A percentile compares a stretch with the other conserved stretches of the same genome.
Evolutionary conservation across 768 basidiomycete species (phyloP).

Genomic region (Phlegmacium glaucopus): DNA sequence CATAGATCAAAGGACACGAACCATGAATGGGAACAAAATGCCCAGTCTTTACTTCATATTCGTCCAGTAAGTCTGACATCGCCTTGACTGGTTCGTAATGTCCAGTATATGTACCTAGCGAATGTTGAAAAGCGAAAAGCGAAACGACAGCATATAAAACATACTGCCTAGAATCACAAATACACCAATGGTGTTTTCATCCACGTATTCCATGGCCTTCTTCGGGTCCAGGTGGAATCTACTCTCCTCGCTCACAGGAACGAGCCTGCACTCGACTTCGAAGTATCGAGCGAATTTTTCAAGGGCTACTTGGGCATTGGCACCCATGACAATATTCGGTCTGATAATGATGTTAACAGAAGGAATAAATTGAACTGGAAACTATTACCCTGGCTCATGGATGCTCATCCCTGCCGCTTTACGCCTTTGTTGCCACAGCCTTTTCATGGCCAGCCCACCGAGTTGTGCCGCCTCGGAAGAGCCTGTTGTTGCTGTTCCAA

Average conservation of each 20-base stretch:
- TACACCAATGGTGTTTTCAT: slow-evolving; percentile 74
- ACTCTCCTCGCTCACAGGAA: slow-evolving; percentile 48
- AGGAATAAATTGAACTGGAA: not conserved
- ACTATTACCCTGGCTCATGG: slow-evolving; percentile 67
- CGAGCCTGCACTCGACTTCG: slow-evolving; percentile 61
- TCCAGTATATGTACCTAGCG: slow-evolving; percentile 55
- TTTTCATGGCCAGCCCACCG: slow-evolving; percentile 75
- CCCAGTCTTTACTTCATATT: slow-evolving; percentile 60
- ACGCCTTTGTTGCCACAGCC: slow-evolving; percentile 63
- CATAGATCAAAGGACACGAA: slow-evolving; percentile 34
- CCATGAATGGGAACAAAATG: slow-evolving; percentile 67
- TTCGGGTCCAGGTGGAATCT: slow-evolving; percentile 57
- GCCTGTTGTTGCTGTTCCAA: slow-evolving; percentile 72
- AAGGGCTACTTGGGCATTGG: slow-evolving; percentile 71
- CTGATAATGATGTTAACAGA: slow-evolving; percentile 22
- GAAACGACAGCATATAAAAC: slow-evolving; percentile 29
- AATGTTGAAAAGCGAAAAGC: slow-evolving; percentile 43
- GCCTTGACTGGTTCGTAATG: slow-evolving; percentile 80
- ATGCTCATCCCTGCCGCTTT: slow-evolving; percentile 66
- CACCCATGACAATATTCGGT: slow-evolving; percentile 64
- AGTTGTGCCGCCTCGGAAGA: slow-evolving; percentile 72
- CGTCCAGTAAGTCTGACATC: slow-evolving; percentile 72
- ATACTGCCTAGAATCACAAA: slow-evolving; percentile 49
- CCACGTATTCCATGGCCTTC: slow-evolving; percentile 60
- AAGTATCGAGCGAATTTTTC: slow-evolving; percentile 74